Conservation (phyloP, 257 asterid genomes). For the Ballota nigra region DNA sequence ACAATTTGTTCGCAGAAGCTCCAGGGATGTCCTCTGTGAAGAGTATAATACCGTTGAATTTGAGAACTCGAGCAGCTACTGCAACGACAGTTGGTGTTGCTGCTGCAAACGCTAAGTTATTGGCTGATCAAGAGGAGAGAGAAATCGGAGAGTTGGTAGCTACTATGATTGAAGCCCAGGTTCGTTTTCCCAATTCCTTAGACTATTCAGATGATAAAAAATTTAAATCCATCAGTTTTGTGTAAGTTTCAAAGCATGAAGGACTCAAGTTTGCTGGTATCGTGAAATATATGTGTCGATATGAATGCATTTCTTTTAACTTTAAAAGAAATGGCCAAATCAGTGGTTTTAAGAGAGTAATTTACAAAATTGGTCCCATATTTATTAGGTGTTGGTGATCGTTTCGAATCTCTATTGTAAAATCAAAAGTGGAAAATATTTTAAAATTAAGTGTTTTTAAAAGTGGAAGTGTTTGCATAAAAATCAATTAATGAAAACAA, state of each 20-base stretch:
- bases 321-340: no score
- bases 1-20: slow-evolving; percentile 33
- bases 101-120: slow-evolving; percentile 83
- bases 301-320: neutral
- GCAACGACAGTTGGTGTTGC: slow-evolving; percentile 91
- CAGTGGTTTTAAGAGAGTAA: no score
- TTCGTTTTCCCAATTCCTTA: slow-evolving; percentile 20
- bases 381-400: no score
- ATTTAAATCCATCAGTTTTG: no score
- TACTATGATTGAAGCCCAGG: slow-evolving; percentile 75
- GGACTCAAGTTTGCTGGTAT: neutral
- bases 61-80: slow-evolving; percentile 82
- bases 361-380: neutral
- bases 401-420: no score
- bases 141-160: slow-evolving; percentile 70
- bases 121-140: slow-evolving; percentile 94
- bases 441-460: no score
- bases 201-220: neutral
- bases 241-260: no score
- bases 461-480: no score
- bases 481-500: no score
- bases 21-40: slow-evolving; percentile 36
- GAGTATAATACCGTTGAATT: slow-evolving; percentile 55
- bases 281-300: neutral
- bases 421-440: no score